phyloP scores from a whole-genome alignment of 2,329 filamentous ascomycete species.

The Colletotrichum nymphaeae region DNA sequence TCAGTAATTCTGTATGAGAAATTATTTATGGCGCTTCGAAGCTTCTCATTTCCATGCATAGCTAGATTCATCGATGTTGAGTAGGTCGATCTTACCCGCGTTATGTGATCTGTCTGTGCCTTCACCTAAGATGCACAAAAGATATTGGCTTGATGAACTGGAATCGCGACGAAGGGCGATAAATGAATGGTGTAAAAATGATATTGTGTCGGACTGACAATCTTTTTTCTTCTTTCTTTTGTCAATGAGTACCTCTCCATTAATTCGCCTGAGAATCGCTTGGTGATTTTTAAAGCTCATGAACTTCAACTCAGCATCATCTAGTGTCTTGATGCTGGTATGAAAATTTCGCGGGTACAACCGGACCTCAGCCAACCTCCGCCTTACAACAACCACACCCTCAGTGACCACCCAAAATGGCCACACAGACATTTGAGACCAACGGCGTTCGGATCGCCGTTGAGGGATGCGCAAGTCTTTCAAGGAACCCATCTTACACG shows the following conservation, averaged over 20 bases:
- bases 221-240: neutral
- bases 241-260: neutral
- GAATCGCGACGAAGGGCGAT: neutral
- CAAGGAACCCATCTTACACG: neutral
- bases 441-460: constrained; percentile 79
- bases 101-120: neutral
- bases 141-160: neutral
- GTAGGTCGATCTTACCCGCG: neutral
- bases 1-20: too few species aligned
- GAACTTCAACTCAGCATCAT: neutral
- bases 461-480: constrained; percentile 81
- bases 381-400: constrained; percentile 25
- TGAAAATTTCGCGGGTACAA: constrained; percentile 27
- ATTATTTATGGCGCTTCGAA: constrained; percentile 51
- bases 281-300: neutral
- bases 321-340: neutral
- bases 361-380: constrained; percentile 15
- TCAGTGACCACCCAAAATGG: constrained; percentile 41
- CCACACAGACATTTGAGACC: constrained; percentile 45
- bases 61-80: neutral
- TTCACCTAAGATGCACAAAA: neutral
- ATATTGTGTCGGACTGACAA: neutral
- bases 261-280: neutral
- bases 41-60: constrained; percentile 53
- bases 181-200: neutral